phyloP scores from a whole-genome alignment of 2,329 filamentous ascomycete species.

The Trichoderma atroviride region DNA sequence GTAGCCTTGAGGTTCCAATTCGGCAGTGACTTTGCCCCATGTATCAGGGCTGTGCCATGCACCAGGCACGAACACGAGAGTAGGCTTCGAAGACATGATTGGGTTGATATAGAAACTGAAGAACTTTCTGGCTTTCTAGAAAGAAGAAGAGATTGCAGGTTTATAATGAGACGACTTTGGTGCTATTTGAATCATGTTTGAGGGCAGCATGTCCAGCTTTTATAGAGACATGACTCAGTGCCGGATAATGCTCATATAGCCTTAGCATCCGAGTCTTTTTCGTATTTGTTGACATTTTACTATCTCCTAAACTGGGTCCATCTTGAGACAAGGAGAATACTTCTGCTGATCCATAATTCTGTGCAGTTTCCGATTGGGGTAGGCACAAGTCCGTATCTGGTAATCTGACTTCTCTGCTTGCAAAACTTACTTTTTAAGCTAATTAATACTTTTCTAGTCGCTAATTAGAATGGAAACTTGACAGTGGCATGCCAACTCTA shows the following conservation, averaged over 20 bases:
- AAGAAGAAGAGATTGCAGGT: background rate
- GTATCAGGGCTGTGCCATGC: slow-evolving; percentile 49
- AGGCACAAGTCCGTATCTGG: background rate
- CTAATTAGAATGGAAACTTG: background rate
- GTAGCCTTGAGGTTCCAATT: slow-evolving; percentile 39
- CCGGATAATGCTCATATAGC: background rate
- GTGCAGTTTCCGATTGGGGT: background rate
- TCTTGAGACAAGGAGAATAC: background rate
- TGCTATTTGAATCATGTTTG: background rate
- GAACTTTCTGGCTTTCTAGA: background rate
- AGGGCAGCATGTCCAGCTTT: background rate
- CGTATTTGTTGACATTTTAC: background rate
- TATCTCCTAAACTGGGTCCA: slow-evolving; percentile 12
- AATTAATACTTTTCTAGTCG: background rate
- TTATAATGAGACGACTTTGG: background rate
- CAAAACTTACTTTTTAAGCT: background rate
- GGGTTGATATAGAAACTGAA: background rate
- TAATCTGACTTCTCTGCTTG: too few relatives aligned
- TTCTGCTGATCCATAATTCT: background rate
- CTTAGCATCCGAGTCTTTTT: slow-evolving; percentile 14
- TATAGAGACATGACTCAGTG: background rate
- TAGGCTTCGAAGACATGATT: slow-evolving; percentile 34
- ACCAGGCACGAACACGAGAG: slow-evolving; percentile 50
- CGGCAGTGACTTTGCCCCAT: slow-evolving; percentile 41
- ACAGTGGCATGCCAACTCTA: background rate